A percentile compares a stretch with the other conserved stretches of the same genome.
Conservation (phyloP, 495 filamentous ascomycete species). For the Penicillium goetzii region DNA sequence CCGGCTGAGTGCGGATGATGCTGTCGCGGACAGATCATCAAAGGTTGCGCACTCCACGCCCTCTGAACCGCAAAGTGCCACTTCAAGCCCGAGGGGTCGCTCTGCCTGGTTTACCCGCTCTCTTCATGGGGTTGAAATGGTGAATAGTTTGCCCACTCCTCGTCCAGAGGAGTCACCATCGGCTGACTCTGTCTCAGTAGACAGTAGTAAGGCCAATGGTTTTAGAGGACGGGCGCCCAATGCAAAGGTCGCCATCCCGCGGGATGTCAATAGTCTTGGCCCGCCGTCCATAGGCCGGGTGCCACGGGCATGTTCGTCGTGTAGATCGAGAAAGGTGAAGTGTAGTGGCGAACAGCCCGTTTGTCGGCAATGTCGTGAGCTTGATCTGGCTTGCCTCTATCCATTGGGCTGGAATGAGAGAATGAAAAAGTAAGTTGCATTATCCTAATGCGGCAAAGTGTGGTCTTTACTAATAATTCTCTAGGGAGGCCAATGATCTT, state of each 20-base stretch:
- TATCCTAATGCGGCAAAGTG: neutral
- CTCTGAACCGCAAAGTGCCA: neutral
- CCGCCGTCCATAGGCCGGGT: conserved; percentile 30
- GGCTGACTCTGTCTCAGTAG: neutral
- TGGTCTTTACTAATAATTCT: neutral
- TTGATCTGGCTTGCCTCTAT: conserved; percentile 52
- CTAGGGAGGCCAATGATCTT: neutral
- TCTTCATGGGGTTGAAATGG: neutral
- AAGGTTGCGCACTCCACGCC: neutral
- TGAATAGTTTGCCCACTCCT: conserved; percentile 7
- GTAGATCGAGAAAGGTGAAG: conserved; percentile 65
- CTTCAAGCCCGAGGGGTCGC: neutral
- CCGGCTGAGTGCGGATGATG: conserved; percentile 1
- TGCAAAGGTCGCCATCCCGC: conserved; percentile 1
- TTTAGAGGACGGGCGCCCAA: neutral
- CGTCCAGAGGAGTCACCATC: conserved; percentile 4
- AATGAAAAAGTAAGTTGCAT: conserved; percentile 31
- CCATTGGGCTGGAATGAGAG: conserved; percentile 57
- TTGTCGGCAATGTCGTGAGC: conserved; percentile 59
- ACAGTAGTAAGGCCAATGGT: neutral
- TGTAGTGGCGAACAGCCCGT: conserved; percentile 57
- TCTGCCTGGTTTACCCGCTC: neutral
- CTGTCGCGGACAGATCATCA: neutral
- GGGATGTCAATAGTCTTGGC: neutral
- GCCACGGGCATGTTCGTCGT: conserved; percentile 66